phyloP scores from a whole-genome alignment of 2,329 filamentous ascomycete genomes.

The Phialophora chinensis region DNA sequence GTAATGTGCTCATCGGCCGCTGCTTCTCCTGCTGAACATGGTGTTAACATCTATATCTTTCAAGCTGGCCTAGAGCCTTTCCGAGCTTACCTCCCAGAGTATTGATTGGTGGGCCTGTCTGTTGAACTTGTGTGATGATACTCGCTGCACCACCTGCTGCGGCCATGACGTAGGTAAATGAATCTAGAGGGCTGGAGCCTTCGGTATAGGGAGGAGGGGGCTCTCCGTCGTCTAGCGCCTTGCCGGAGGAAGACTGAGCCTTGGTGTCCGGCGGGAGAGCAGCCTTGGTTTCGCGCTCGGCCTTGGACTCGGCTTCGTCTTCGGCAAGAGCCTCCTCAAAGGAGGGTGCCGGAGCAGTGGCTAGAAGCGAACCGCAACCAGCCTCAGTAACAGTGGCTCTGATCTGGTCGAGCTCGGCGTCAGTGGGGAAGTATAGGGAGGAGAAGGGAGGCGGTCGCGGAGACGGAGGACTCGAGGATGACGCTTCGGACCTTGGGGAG shows the following conservation, averaged over 20 bases:
- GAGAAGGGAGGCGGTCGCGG: conserved; percentile 67
- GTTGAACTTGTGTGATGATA: conserved; percentile 99
- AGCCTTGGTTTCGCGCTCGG: conserved; percentile 78
- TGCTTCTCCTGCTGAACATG: conserved; percentile 35
- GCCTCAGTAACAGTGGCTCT: conserved; percentile 55
- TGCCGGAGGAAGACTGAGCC: conserved; percentile 66
- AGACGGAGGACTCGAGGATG: conserved; percentile 59
- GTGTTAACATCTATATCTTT: conserved; percentile 22
- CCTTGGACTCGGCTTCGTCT: conserved; percentile 53
- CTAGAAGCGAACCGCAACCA: conserved; percentile 54
- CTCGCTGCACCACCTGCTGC: conserved; percentile 94
- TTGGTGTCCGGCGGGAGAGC: conserved; percentile 83
- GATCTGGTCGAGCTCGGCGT: conserved; percentile 46
- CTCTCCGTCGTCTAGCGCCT: conserved; percentile 79
- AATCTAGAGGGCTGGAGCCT: conserved; percentile 87
- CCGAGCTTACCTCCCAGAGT: conserved; percentile 75
- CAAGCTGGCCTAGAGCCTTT: neutral
- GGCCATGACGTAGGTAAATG: conserved; percentile 97
- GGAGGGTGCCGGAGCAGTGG: conserved; percentile 59
- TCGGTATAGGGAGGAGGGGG: conserved; percentile 96
- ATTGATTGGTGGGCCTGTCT: conserved; percentile 84
- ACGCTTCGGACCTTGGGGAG: conserved; percentile 48
- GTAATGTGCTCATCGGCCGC: conserved; percentile 41
- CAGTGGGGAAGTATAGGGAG: conserved; percentile 64
- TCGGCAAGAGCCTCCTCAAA: conserved; percentile 56